Evolutionary conservation across 441 rosid species (phyloP), one percentile per base, ranked within the genome.

Genomic region (Cnidoscolus chayamansa): DNA sequence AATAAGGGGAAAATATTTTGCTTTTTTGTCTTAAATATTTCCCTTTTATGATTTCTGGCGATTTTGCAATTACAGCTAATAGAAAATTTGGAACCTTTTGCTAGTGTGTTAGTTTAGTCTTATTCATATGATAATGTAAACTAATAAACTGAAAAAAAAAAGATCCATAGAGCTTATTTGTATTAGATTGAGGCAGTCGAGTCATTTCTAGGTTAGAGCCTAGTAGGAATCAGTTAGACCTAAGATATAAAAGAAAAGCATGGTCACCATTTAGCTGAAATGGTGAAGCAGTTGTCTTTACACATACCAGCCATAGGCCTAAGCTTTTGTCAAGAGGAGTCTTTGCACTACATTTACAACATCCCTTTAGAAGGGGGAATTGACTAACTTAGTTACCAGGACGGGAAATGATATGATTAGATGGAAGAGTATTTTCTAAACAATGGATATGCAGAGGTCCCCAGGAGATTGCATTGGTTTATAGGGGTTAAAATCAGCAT

Each of bases 321-420:
- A 25, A 2, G 57, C 45, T 40, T 40, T 40, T 40, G 45, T 40
- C 6, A 40, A 40, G 45, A 40, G 45, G 45, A 40, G 45, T n/a
- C 1, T 30, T 11, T 65, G 37, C 13, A 30, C 2, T 3, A 4
- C 43, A 50, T 25, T 25, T 25, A 25, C 20, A 2, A n/a, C 25
- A 15, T 55, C 30, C 16, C 20, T 58, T 47, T n/a, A 57, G 37
- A 15, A 25, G 40, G 60, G 25, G 17, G 11, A 70, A 70, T 30
- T 17, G 12, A 54, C 59, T 17, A 37, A 31, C 64, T 30, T 19
- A 13, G 35, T 45, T 61, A 19, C 45, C n/a, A 10, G 20, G 35
- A 49, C n/a, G 25, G 60, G 51, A 71, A 50, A 32, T 11, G 19
- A 58, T 58, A 25, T 10, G 45, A 58, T 45, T 58, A 62, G 68